Evolutionary conservation across 2,329 filamentous ascomycete genomes (phyloP), one percentile per base, ranked within the genome.

Genomic region (Colletotrichum sojae): DNA sequence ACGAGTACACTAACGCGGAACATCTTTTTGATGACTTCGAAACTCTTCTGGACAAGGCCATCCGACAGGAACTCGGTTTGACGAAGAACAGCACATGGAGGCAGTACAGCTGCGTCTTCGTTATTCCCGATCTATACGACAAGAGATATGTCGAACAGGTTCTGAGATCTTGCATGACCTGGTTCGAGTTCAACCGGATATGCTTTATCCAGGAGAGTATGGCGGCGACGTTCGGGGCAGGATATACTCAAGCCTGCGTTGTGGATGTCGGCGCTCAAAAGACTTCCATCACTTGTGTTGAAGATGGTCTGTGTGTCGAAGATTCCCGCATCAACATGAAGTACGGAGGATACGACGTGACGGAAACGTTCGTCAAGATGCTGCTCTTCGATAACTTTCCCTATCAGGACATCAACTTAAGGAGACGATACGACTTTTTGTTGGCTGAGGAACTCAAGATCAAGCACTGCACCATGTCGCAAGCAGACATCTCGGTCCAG

Each of bases 241-340:
- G 96, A 8, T 98, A 97, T 76, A 97, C 95, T 1, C 94, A 93
- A 71, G 93, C 94, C 20, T 99, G 96, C 75, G 94, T 99, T 64
- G 94, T 99, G 12, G 96, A 99, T 78, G 92, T 99, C 65, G 96
- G 96, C 13, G 95, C 96, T 1, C 94, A 98, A 78, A 99, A 99
- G 86, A 98, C 96, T 1, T 97, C 96, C 0, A 92, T 99, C 39
- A 95, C 95, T 71, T 99, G 96, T 74, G 95, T 99, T 12, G 96
- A 99, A 75, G 96, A 99, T 79, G 96, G 96, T 2, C 92, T 99
- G 81, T 94, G 94, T 76, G 88, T 97, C 27, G 96, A 98, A 72
- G 95, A 98, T 77, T 99, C 96, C 16, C 90, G 96, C 16, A 89
- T 99, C 77, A 98, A 98, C 78, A 83, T 99, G 72, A 98, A 99